Percentiles rank a stretch among this genome's conserved stretches.
Evolutionary conservation across 1,139 yeast species (phyloP).

Genomic region (Nakaseomyces sp.): DNA sequence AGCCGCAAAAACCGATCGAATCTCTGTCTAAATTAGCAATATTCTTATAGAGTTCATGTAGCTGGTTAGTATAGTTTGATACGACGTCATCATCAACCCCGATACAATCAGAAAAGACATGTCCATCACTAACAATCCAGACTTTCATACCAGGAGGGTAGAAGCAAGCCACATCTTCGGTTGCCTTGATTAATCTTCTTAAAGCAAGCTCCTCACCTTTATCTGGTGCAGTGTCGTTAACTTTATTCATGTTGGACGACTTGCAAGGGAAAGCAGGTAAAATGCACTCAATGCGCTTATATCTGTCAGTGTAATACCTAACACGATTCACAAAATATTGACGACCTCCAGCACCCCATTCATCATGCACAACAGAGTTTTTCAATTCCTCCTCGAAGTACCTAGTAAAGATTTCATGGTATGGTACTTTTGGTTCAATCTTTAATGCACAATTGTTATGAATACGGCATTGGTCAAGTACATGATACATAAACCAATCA

Average conservation of each 20-base stretch:
- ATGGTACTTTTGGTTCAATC: constrained; percentile 11
- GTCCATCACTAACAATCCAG: constrained; percentile 57
- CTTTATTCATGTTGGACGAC: constrained; percentile 48
- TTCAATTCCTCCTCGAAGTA: constrained; percentile 40
- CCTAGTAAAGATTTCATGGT: constrained; percentile 30
- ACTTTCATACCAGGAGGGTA: constrained; percentile 50
- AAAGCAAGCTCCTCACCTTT: constrained; percentile 37
- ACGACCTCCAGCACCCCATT: constrained; percentile 43
- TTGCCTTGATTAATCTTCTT: constrained; percentile 30
- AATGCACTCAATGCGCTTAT: constrained; percentile 44
- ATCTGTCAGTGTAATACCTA: constrained; percentile 42
- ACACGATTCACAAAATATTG: constrained; percentile 36
- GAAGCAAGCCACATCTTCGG: constrained; percentile 32
- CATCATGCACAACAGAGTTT: constrained; percentile 40
- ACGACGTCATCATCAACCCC: constrained; percentile 47
- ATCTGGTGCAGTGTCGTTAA: constrained; percentile 45
- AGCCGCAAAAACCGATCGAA: constrained; percentile 34
- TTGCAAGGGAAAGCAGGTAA: constrained; percentile 61
- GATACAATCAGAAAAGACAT: constrained; percentile 57
- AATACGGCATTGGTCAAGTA: constrained; percentile 31
- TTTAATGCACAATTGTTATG: constrained; percentile 16
- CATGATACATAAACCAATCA: constrained; percentile 33
- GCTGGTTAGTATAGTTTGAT: constrained; percentile 38
- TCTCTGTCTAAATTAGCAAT: constrained; percentile 15
- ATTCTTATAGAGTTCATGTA: constrained; percentile 36